Conservation (phyloP, 495 filamentous ascomycete genomes). For the Penicillium dipodomyicola region DNA sequence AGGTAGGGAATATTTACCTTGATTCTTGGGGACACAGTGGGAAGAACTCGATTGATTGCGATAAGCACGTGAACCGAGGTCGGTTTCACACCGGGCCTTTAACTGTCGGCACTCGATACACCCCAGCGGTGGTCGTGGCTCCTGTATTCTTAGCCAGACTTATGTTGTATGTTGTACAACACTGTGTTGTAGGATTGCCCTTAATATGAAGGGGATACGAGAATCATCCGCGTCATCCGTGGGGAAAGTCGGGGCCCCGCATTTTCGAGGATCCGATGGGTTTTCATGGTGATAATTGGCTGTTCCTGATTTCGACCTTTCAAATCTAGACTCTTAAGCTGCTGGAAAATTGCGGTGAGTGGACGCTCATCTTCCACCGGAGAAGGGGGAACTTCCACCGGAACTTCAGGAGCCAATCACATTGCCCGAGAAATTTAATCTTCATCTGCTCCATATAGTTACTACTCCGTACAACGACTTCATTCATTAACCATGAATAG, state of each 20-base stretch:
- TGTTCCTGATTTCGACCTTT: background rate
- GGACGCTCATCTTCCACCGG: constrained; percentile 6
- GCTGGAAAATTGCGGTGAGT: background rate
- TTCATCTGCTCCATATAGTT: background rate
- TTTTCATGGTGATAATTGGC: background rate
- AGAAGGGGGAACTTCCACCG: constrained; percentile 2
- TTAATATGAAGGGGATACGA: constrained; percentile 8
- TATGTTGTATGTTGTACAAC: background rate
- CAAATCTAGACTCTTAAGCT: background rate
- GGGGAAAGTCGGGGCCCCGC: constrained; percentile 3
- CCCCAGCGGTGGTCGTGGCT: background rate
- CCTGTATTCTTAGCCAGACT: background rate
- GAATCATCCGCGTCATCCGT: background rate
- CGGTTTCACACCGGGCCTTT: background rate
- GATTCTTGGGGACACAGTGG: background rate
- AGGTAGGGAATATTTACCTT: background rate
- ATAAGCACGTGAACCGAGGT: background rate
- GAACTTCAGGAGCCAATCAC: constrained; percentile 5
- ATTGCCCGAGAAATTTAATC: background rate
- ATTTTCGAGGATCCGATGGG: background rate
- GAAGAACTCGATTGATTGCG: background rate
- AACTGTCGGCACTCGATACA: background rate
- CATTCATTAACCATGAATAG: too few relatives aligned
- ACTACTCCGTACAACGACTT: too few relatives aligned
- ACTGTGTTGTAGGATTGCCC: background rate